A percentile compares a stretch with the other conserved stretches of the same genome.
phyloP scores from a whole-genome alignment of 345 rosid species.

The rapeseed (Brassica napus) region Da-Ae NC_063448.1:22746501-22747000 shows the following conservation, averaged over 20 bases:
- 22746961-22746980: too few species aligned
- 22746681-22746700: neutral
- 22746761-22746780: neutral
- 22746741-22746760: neutral
- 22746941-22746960: too few species aligned
- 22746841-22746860: too few species aligned
- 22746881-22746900: too few species aligned
- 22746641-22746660: slow-evolving; percentile 2
- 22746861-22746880: too few species aligned
- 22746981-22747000: too few species aligned
- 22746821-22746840: slow-evolving; percentile 1
- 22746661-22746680: neutral
- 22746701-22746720: neutral
- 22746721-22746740: neutral
- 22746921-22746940: too few species aligned
- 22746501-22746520: too few species aligned
- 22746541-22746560: slow-evolving; percentile 1
- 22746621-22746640: neutral
- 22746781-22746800: neutral
- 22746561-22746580: too few species aligned
- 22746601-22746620: neutral
- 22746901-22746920: too few species aligned
- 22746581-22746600: neutral
- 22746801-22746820: neutral
- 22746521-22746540: neutral